A percentile compares a stretch with the other conserved stretches of the same genome.
These are phyloP conservation scores for Coniosporium apollinis DNA, from an alignment of 495 filamentous ascomycete species.

Conservation along the genomic window DNA sequence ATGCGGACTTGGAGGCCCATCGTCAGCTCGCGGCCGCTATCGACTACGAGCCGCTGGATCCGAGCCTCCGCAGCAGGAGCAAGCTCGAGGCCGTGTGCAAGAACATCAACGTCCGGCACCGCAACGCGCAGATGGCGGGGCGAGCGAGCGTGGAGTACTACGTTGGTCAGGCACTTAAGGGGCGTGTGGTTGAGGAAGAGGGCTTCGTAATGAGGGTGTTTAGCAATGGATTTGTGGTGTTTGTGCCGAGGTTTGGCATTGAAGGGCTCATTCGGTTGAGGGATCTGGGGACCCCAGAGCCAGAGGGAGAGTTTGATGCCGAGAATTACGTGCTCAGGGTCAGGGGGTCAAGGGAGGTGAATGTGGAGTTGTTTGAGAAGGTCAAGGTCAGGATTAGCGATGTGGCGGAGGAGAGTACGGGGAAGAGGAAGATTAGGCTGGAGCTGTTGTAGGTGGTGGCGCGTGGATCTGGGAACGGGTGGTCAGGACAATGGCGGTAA, in stretches of 20 bases:
- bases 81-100: conserved; percentile 86
- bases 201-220: conserved; percentile 95
- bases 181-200: conserved; percentile 65
- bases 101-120: conserved; percentile 94
- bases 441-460: conserved; percentile 35
- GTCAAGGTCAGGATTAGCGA: conserved; percentile 77
- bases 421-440: conserved; percentile 77
- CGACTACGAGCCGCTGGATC: conserved; percentile 67
- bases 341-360: conserved; percentile 36
- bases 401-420: conserved; percentile 79
- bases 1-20: conserved; percentile 87
- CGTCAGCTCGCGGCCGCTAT: conserved; percentile 91
- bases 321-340: conserved; percentile 62
- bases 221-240: conserved; percentile 88
- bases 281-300: conserved; percentile 60
- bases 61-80: conserved; percentile 55
- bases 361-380: conserved; percentile 75
- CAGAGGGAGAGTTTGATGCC: conserved; percentile 60
- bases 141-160: conserved; percentile 91
- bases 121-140: conserved; percentile 90
- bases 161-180: conserved; percentile 87
- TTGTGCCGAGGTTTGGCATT: conserved; percentile 89
- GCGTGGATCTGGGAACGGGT: too few species aligned
- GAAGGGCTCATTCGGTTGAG: conserved; percentile 74
- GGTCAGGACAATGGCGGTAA: too few species aligned